A percentile compares a stretch with the other conserved stretches of the same genome.
phyloP scores from a whole-genome alignment of 768 basidiomycete genomes.

The Solioccasus polychromus region DNA sequence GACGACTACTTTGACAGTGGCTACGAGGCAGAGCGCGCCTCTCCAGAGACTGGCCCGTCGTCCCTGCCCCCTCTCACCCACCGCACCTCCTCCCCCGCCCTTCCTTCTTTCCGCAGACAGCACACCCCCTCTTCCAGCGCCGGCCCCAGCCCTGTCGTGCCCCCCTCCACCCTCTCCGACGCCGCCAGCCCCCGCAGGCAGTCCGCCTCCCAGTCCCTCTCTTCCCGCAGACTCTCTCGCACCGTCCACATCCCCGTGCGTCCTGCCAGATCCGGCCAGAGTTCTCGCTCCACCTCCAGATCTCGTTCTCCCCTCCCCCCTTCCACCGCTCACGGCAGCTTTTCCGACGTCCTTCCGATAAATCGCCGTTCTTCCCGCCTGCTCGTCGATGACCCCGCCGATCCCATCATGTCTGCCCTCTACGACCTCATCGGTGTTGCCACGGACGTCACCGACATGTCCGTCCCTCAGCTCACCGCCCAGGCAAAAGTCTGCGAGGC shows the following conservation, averaged over 20 bases:
- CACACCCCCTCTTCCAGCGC: constrained; percentile 50
- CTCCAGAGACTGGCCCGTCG: constrained; percentile 41
- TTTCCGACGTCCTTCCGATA: constrained; percentile 50
- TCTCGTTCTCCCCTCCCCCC: constrained; percentile 91
- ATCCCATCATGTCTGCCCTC: constrained; percentile 85
- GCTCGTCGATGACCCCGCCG: constrained; percentile 79
- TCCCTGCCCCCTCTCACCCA: constrained; percentile 47
- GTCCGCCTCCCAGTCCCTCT: constrained; percentile 46
- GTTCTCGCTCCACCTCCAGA: constrained; percentile 91
- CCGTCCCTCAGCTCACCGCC: constrained; percentile 78
- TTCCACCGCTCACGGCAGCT: constrained; percentile 59
- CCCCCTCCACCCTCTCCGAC: constrained; percentile 60
- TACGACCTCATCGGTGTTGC: constrained; percentile 93
- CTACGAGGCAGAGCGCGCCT: constrained; percentile 83
- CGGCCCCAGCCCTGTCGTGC: constrained; percentile 60
- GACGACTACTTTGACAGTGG: constrained; percentile 83
- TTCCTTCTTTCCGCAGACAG: constrained; percentile 68
- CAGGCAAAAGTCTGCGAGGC: constrained; percentile 82
- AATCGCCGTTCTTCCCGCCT: constrained; percentile 81
- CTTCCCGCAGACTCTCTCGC: constrained; percentile 82
- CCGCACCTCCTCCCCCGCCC: constrained; percentile 51
- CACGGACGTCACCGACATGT: constrained; percentile 91
- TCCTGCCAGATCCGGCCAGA: constrained; percentile 68
- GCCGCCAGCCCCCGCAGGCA: constrained; percentile 65
- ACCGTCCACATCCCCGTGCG: constrained; percentile 74